These are phyloP conservation scores for Talaromyces verruculosus DNA, from an alignment of 2,329 filamentous ascomycete species.

Conservation along the genomic window DNA sequence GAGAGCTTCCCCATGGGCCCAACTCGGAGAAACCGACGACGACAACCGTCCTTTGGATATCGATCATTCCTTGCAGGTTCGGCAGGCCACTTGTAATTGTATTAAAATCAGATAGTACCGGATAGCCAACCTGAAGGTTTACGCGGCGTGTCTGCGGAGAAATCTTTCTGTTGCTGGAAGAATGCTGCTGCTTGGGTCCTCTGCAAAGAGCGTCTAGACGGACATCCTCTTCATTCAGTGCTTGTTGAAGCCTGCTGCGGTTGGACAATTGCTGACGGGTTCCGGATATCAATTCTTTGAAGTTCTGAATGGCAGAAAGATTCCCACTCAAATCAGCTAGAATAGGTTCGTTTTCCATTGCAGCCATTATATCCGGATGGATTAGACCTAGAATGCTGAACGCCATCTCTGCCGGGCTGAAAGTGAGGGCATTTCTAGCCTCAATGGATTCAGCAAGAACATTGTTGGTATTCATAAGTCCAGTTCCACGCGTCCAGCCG, in stretches of 20 bases:
- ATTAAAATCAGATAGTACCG: constrained; percentile 35
- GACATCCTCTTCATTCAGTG: constrained; percentile 95
- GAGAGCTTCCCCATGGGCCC: constrained; percentile 93
- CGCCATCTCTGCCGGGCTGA: constrained; percentile 99
- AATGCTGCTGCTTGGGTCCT: background rate
- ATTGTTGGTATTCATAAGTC: constrained; percentile 97
- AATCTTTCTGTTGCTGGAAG: background rate
- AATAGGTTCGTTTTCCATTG: constrained; percentile 92
- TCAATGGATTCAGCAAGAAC: constrained; percentile 78
- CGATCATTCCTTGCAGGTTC: constrained; percentile 98
- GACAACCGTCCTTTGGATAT: constrained; percentile 95
- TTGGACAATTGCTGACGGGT: constrained; percentile 93
- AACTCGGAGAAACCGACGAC: constrained; percentile 95
- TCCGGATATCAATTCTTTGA: constrained; percentile 90
- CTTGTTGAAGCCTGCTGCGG: constrained; percentile 87
- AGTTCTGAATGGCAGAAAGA: constrained; percentile 91
- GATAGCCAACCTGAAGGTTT: constrained; percentile 89
- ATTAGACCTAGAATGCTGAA: constrained; percentile 96
- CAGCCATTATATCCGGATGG: constrained; percentile 86
- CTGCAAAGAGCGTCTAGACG: constrained; percentile 67
- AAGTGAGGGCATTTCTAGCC: constrained; percentile 92
- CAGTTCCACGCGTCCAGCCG: constrained; percentile 97
- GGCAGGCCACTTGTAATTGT: constrained; percentile 60
- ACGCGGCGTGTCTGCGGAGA: constrained; percentile 54
- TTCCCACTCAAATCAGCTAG: constrained; percentile 97